These are phyloP conservation scores for Solanum pinnatisectum DNA, from an alignment of 257 asterid species.

Conservation along the genomic window DNA sequence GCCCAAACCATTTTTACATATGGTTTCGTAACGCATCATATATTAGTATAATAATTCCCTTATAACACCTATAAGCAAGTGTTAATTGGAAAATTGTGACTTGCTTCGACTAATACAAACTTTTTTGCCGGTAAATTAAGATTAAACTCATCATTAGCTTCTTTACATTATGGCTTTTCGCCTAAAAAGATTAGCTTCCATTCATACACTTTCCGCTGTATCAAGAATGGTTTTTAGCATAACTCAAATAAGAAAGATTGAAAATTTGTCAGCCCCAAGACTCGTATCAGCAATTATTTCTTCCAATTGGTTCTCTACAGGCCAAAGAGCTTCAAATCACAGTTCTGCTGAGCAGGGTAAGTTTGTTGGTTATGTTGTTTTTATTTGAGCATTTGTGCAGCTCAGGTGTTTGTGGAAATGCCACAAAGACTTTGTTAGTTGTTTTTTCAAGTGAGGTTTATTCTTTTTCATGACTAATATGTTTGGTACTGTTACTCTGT, in stretches of 20 bases:
- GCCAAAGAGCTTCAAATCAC: neutral
- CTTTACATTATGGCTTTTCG: conserved; percentile 19
- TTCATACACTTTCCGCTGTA: conserved; percentile 10
- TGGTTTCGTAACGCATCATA: neutral
- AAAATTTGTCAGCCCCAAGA: conserved; percentile 3
- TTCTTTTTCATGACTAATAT: neutral
- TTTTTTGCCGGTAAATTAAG: neutral
- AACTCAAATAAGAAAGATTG: neutral
- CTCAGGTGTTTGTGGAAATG: conserved; percentile 41
- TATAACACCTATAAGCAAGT: neutral
- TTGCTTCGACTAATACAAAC: neutral
- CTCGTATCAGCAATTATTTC: neutral
- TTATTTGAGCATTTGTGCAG: neutral
- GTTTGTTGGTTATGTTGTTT: neutral
- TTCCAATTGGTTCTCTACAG: conserved; percentile 8
- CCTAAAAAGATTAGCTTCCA: conserved; percentile 11
- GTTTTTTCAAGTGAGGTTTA: neutral
- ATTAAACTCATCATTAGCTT: neutral
- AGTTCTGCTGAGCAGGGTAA: conserved; percentile 16
- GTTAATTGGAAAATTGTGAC: neutral
- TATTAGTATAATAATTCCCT: no score
- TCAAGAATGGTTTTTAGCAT: neutral
- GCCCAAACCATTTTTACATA: neutral
- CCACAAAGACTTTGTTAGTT: neutral
- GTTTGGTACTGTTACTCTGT: neutral